Percentiles rank a stretch among this genome's conserved stretches.
Conservation (phyloP, 495 filamentous ascomycete species). For the Tuber melanosporum region DNA sequence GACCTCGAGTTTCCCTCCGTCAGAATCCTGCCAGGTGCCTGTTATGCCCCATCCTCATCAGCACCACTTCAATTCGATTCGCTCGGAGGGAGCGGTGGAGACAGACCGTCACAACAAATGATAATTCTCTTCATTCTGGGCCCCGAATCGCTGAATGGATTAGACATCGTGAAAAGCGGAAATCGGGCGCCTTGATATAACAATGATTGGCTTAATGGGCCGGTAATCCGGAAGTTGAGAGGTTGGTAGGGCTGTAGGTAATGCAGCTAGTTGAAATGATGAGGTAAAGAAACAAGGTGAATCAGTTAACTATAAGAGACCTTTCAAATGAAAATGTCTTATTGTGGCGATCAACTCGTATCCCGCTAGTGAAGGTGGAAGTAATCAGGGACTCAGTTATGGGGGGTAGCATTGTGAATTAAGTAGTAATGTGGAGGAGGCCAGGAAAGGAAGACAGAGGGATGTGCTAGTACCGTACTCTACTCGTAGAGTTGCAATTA, state of each 20-base stretch:
- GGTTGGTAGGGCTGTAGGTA: background rate
- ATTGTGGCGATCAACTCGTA: background rate
- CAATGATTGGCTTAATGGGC: background rate
- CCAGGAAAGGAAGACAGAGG: background rate
- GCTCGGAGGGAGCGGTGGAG: background rate
- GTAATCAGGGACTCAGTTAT: background rate
- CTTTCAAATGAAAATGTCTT: background rate
- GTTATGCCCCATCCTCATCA: background rate
- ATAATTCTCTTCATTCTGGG: slow-evolving; percentile 44
- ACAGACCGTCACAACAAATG: slow-evolving; percentile 49
- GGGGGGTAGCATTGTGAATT: background rate
- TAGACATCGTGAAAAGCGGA: background rate
- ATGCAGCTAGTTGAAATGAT: background rate
- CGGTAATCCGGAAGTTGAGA: background rate
- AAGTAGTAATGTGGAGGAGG: background rate
- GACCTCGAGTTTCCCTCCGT: slow-evolving; percentile 32
- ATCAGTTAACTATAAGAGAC: background rate
- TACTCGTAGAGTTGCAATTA: background rate
- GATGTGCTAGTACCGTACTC: background rate
- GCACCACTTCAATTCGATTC: background rate
- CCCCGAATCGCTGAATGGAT: slow-evolving; percentile 11
- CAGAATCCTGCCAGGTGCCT: slow-evolving; percentile 49
- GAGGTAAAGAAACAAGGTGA: background rate
- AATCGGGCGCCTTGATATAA: background rate
- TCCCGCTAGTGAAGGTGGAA: background rate